These are phyloP conservation scores for Colletotrichum kahawae DNA, from an alignment of 2,329 filamentous ascomycete genomes.

Conservation along the genomic window DNA sequence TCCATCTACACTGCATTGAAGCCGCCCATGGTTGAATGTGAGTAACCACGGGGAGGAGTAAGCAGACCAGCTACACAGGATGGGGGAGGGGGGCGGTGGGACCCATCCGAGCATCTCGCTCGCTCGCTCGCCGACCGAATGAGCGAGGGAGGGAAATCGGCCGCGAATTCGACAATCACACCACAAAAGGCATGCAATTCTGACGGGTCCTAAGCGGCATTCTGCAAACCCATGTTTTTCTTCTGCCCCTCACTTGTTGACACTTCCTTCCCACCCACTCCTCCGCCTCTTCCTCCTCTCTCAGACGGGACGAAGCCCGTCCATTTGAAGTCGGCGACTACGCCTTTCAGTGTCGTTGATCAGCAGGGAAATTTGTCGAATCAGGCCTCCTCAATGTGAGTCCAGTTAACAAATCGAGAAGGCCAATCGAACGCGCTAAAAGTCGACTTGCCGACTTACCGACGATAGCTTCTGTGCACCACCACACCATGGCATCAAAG, in stretches of 20 bases:
- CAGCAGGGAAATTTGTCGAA: too few relatives aligned
- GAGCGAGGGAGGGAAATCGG: not conserved
- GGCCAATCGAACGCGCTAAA: too few relatives aligned
- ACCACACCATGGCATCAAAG: not conserved
- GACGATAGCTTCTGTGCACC: not conserved
- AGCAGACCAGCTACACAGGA: not conserved
- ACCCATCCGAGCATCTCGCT: not conserved
- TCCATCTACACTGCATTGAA: not conserved
- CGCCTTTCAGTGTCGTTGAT: too few relatives aligned
- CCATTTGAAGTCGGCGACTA: too few relatives aligned
- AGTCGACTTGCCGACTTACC: too few relatives aligned
- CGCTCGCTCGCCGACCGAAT: not conserved
- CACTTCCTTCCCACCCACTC: not conserved
- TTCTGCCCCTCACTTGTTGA: not conserved
- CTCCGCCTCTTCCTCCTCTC: not conserved
- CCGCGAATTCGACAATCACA: not conserved
- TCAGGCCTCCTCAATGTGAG: too few relatives aligned
- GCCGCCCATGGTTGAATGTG: not conserved
- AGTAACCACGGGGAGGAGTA: not conserved
- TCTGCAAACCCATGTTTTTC: not conserved
- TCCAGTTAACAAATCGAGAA: too few relatives aligned
- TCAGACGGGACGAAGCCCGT: not conserved
- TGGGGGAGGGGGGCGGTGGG: not conserved
- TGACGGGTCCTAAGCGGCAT: not conserved
- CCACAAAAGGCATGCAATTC: not conserved